These are phyloP conservation scores for Stachybotrys chlorohalonatus DNA, from an alignment of 2,329 filamentous ascomycete species.

Conservation along the genomic window DNA sequence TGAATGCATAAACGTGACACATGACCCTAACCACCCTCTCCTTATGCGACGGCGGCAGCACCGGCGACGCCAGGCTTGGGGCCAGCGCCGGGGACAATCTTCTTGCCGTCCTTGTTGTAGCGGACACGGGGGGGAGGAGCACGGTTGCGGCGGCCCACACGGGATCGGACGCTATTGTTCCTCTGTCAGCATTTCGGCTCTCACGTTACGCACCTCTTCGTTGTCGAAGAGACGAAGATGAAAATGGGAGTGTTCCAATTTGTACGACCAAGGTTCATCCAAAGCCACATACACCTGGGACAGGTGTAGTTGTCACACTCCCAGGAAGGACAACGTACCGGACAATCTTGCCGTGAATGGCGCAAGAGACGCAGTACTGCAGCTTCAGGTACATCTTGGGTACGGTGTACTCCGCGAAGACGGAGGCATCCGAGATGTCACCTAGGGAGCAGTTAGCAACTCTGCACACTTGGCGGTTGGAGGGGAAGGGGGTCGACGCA, in stretches of 20 bases:
- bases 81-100: slow-evolving; percentile 69
- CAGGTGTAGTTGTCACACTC: slow-evolving; percentile 49
- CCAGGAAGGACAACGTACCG: slow-evolving; percentile 68
- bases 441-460: slow-evolving; percentile 41
- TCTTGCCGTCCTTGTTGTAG: slow-evolving; percentile 99
- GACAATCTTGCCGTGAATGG: slow-evolving; percentile 99
- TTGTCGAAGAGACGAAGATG: slow-evolving; percentile 5
- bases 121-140: slow-evolving; percentile 93
- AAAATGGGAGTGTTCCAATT: slow-evolving; percentile 21
- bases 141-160: slow-evolving; percentile 96
- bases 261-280: slow-evolving; percentile 54
- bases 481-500: slow-evolving; percentile 45
- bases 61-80: slow-evolving; percentile 19
- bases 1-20: slow-evolving; percentile 26
- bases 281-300: slow-evolving; percentile 36
- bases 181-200: slow-evolving; percentile 28
- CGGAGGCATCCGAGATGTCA: slow-evolving; percentile 99
- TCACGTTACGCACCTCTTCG: slow-evolving; percentile 17
- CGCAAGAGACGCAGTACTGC: slow-evolving; percentile 99
- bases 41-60: too few species aligned
- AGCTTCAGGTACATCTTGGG: slow-evolving; percentile 99
- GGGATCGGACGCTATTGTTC: slow-evolving; percentile 77
- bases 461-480: neutral
- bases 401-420: slow-evolving; percentile 98
- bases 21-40: slow-evolving; percentile 13